phyloP scores from a whole-genome alignment of 78 protist genomes.

The Cavenderia fasciculata region DNA sequence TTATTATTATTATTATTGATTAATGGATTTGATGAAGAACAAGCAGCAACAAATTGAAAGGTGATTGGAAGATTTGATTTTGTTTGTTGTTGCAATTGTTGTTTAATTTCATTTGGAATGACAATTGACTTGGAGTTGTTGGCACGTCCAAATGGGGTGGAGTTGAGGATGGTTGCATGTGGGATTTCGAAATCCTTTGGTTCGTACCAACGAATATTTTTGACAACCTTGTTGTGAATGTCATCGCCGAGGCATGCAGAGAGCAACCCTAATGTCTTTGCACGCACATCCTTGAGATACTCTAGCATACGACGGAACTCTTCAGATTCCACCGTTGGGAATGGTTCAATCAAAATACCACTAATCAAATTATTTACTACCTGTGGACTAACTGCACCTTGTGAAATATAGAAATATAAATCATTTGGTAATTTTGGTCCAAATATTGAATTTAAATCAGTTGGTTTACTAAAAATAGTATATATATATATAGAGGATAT shows the following conservation, averaged over 20 bases:
- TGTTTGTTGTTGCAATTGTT: not conserved
- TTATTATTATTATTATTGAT: not conserved
- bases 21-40: not conserved
- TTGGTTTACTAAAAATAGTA: not conserved
- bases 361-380: slow-evolving; percentile 62
- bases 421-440: slow-evolving; percentile 76
- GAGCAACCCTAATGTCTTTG: slow-evolving; percentile 40
- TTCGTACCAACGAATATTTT: slow-evolving; percentile 52
- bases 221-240: slow-evolving; percentile 14
- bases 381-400: slow-evolving; percentile 62
- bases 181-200: slow-evolving; percentile 74
- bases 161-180: not conserved
- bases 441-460: slow-evolving; percentile 50
- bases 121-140: too few species aligned
- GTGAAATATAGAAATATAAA: slow-evolving; percentile 69
- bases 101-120: not conserved
- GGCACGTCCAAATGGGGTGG: too few species aligned
- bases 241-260: slow-evolving; percentile 35
- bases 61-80: not conserved
- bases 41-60: not conserved
- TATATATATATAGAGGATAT: not conserved
- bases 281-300: slow-evolving; percentile 43
- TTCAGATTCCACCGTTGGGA: slow-evolving; percentile 54
- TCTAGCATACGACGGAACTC: slow-evolving; percentile 58
- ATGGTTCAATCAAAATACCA: slow-evolving; percentile 57